phyloP scores from a whole-genome alignment of 768 basidiomycete species.

The Pulveroboletus sp. region DNA sequence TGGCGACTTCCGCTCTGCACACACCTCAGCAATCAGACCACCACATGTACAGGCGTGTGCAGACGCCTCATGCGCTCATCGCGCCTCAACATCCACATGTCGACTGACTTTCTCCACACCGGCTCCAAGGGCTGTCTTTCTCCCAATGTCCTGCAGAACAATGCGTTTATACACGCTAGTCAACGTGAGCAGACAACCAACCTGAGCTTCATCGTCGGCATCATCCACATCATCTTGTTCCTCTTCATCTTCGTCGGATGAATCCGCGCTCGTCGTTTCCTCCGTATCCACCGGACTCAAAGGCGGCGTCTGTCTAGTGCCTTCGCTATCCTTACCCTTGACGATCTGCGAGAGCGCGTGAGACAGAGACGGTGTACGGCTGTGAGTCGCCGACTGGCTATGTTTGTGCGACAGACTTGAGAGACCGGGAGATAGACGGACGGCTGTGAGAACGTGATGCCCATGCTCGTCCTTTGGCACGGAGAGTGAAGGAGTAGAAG shows the following conservation, averaged over 20 bases:
- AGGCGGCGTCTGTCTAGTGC: neutral
- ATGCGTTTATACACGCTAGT: slow-evolving; percentile 2
- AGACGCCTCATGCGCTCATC: too few species aligned
- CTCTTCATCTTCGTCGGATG: slow-evolving; percentile 12
- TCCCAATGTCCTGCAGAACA: slow-evolving; percentile 17
- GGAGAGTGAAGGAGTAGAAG: neutral
- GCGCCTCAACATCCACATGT: slow-evolving; percentile 24
- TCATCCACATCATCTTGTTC: slow-evolving; percentile 17
- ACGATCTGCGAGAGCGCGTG: slow-evolving; percentile 7
- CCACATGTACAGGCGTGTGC: neutral
- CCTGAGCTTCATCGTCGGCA: slow-evolving; percentile 17
- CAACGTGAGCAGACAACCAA: neutral
- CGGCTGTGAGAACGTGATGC: slow-evolving; percentile 22
- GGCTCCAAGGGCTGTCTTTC: slow-evolving; percentile 32
- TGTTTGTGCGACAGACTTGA: slow-evolving; percentile 7
- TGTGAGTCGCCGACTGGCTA: neutral
- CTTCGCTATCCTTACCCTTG: slow-evolving; percentile 1
- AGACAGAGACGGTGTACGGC: neutral
- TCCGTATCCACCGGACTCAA: slow-evolving; percentile 11
- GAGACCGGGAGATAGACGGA: slow-evolving; percentile 21
- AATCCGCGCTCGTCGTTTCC: slow-evolving; percentile 6
- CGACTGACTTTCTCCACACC: slow-evolving; percentile 36
- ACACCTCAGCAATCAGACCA: slow-evolving; percentile 1
- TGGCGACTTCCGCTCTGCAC: slow-evolving; percentile 5
- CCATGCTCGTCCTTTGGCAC: slow-evolving; percentile 13